A percentile compares a stretch with the other conserved stretches of the same genome.
Conservation (phyloP, 129 eudicot species). For the sunflower (Helianthus annuus) region HanXRQr2.0-SUNRISE NC_035444.2:19594921-19595420, state of each 20-base stretch:
- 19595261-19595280: neutral
- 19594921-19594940: conserved; percentile 95
- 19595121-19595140: conserved; percentile 38
- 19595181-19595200: conserved; percentile 95
- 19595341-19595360: too few relatives aligned
- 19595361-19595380: too few relatives aligned
- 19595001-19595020: neutral
- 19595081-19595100: neutral
- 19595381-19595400: too few relatives aligned
- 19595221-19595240: conserved; percentile 83
- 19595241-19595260: neutral
- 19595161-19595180: conserved; percentile 86
- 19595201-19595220: conserved; percentile 98
- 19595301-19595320: too few relatives aligned
- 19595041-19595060: neutral
- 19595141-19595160: conserved; percentile 92
- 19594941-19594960: conserved; percentile 97
- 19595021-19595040: neutral
- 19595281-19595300: too few relatives aligned
- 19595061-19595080: neutral
- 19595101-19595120: neutral
- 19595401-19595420: too few relatives aligned
- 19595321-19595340: too few relatives aligned
- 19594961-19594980: conserved; percentile 89
- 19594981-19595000: conserved; percentile 14